Percentiles rank a stretch among this genome's conserved stretches.
Evolutionary conservation across 805 yeast species (phyloP).

Genomic region (Candida awuae): DNA sequence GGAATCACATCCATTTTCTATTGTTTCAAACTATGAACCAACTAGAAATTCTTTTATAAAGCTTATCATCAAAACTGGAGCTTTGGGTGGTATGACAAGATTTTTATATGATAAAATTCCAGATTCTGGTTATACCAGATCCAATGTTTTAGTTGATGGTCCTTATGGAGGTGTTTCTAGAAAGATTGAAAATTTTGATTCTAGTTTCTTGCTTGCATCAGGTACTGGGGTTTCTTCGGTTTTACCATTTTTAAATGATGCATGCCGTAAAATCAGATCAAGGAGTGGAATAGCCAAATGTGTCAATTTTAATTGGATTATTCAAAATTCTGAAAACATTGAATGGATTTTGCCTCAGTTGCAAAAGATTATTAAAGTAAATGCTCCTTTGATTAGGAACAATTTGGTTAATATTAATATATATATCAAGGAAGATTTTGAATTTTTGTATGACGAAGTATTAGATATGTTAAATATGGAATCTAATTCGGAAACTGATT

Average conservation of each 20-base stretch:
- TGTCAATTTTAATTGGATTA: conserved; percentile 40
- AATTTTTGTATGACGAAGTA: neutral
- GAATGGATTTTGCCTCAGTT: conserved; percentile 37
- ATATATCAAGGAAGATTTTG: conserved; percentile 8
- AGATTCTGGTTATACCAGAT: conserved; percentile 19
- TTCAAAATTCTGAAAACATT: conserved; percentile 28
- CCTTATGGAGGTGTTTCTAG: conserved; percentile 50
- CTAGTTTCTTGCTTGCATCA: conserved; percentile 34
- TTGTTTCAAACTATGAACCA: conserved; percentile 29
- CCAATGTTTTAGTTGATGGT: conserved; percentile 41
- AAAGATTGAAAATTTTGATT: conserved; percentile 37
- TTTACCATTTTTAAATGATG: conserved; percentile 32
- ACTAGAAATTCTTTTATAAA: conserved; percentile 27
- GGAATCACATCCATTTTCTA: conserved; percentile 53
- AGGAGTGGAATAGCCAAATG: conserved; percentile 17
- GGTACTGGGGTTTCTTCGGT: conserved; percentile 50
- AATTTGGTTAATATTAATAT: conserved; percentile 14
- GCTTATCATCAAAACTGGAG: conserved; percentile 37
- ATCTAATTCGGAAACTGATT: conserved; percentile 1
- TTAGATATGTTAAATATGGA: neutral
- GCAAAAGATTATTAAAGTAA: conserved; percentile 25
- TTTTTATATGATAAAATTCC: conserved; percentile 25
- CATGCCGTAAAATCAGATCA: conserved; percentile 20
- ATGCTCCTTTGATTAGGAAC: conserved; percentile 18
- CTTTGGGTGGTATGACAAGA: conserved; percentile 36